Percentiles rank a stretch among this genome's conserved stretches.
Conservation (phyloP, 495 filamentous ascomycete genomes). For the Hyaloscypha finlandica region DNA sequence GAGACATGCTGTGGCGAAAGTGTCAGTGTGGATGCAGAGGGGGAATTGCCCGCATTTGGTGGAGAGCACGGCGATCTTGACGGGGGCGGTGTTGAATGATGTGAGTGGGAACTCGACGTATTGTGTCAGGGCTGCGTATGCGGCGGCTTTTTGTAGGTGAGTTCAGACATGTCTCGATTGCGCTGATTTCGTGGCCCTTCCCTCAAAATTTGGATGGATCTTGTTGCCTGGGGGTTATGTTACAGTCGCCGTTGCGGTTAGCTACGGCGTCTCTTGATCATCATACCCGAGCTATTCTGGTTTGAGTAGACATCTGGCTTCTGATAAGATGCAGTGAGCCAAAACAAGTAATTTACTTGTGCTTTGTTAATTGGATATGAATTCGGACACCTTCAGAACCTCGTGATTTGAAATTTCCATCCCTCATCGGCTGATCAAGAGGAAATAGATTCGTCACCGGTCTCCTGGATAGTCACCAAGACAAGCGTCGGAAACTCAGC, state of each 20-base stretch:
- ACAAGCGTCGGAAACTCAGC: constrained; percentile 65
- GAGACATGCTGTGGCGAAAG: constrained; percentile 46
- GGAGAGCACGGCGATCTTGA: constrained; percentile 77
- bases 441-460: constrained; percentile 82
- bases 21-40: constrained; percentile 61
- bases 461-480: constrained; percentile 74
- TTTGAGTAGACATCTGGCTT: background rate
- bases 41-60: constrained; percentile 80
- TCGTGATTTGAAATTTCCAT: background rate
- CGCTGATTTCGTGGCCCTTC: constrained; percentile 7
- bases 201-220: background rate
- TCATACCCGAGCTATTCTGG: background rate
- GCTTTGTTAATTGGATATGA: no score
- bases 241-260: background rate
- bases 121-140: constrained; percentile 57
- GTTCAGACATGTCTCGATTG: constrained; percentile 25
- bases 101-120: constrained; percentile 53
- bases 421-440: constrained; percentile 13
- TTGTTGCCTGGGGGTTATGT: background rate
- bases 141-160: constrained; percentile 62
- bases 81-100: constrained; percentile 64
- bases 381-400: no score
- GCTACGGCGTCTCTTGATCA: background rate
- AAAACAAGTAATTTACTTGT: no score
- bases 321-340: background rate